phyloP scores from a whole-genome alignment of 2,329 filamentous ascomycete species.

The Penicillium sp. region DNA sequence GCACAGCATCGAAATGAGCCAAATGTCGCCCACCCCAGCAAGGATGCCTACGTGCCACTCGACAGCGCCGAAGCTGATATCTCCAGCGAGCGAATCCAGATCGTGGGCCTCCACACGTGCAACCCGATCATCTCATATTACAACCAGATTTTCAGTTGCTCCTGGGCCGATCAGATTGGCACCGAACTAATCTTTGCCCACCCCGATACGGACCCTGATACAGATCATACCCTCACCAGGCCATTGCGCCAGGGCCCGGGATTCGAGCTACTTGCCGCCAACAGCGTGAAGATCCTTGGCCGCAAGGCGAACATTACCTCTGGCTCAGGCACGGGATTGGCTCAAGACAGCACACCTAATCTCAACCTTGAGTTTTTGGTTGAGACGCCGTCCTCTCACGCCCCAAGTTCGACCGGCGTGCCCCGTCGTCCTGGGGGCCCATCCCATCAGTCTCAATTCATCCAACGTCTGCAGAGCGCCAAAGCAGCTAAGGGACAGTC shows the following conservation, averaged over 20 bases:
- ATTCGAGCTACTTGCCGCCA: constrained; percentile 70
- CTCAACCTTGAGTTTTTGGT: constrained; percentile 1
- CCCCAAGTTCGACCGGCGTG: constrained; percentile 2
- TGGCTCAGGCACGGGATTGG: constrained; percentile 30
- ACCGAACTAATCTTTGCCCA: constrained; percentile 74
- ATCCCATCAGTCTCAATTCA: constrained; percentile 53
- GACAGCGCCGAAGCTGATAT: constrained; percentile 36
- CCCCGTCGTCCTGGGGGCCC: constrained; percentile 29
- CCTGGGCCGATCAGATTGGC: constrained; percentile 79
- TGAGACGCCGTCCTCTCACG: constrained; percentile 3
- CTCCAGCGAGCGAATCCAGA: constrained; percentile 58
- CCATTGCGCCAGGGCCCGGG: constrained; percentile 41
- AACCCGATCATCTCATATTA: constrained; percentile 79
- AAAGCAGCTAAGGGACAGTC: constrained; percentile 64
- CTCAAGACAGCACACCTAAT: not conserved
- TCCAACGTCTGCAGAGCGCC: constrained; percentile 63
- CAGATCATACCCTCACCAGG: constrained; percentile 37
- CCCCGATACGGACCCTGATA: constrained; percentile 30
- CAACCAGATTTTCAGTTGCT: constrained; percentile 72
- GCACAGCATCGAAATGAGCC: not conserved
- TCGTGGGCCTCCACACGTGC: constrained; percentile 74
- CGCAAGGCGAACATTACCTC: constrained; percentile 60
- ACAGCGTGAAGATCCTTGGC: constrained; percentile 67
- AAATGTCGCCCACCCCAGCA: constrained; percentile 12
- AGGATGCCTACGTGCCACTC: constrained; percentile 37